These are phyloP conservation scores for Euphorbia tirucalli DNA, from an alignment of 345 rosid genomes.

Conservation along the genomic window DNA sequence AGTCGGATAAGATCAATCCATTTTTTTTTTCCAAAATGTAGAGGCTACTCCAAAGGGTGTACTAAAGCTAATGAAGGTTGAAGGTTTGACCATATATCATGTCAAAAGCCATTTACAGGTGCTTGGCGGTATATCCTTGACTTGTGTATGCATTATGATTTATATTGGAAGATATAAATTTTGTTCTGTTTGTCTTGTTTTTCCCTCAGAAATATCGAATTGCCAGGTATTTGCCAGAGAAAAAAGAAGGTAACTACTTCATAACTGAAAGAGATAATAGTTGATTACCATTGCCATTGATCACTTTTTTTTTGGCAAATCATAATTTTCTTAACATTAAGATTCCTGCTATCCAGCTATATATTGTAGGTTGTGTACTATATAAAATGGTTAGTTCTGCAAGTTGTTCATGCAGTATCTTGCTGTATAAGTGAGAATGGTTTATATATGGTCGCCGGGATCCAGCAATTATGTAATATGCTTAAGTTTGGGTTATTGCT, in stretches of 20 bases:
- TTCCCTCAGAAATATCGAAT: constrained; percentile 81
- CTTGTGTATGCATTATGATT: neutral
- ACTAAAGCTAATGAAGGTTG: constrained; percentile 81
- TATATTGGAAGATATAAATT: neutral
- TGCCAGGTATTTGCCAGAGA: constrained; percentile 89
- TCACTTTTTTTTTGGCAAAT: neutral
- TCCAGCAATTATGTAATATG: neutral
- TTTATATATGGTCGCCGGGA: neutral
- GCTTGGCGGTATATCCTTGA: constrained; percentile 17
- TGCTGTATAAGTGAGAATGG: neutral
- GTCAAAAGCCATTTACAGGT: constrained; percentile 98
- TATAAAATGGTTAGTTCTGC: neutral
- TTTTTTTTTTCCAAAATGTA: constrained; percentile 35
- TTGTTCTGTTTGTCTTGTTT: neutral
- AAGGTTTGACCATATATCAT: constrained; percentile 88
- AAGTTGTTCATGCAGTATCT: neutral
- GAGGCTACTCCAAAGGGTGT: constrained; percentile 96
- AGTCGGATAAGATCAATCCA: constrained; percentile 1
- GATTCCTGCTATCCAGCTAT: neutral
- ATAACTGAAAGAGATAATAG: neutral
- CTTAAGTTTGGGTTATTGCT: neutral
- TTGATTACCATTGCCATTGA: neutral
- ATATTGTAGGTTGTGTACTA: neutral
- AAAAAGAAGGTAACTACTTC: constrained; percentile 64
- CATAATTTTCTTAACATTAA: neutral